These are phyloP conservation scores for Penicillium egyptiacum DNA, from an alignment of 495 filamentous ascomycete genomes.

Conservation along the genomic window DNA sequence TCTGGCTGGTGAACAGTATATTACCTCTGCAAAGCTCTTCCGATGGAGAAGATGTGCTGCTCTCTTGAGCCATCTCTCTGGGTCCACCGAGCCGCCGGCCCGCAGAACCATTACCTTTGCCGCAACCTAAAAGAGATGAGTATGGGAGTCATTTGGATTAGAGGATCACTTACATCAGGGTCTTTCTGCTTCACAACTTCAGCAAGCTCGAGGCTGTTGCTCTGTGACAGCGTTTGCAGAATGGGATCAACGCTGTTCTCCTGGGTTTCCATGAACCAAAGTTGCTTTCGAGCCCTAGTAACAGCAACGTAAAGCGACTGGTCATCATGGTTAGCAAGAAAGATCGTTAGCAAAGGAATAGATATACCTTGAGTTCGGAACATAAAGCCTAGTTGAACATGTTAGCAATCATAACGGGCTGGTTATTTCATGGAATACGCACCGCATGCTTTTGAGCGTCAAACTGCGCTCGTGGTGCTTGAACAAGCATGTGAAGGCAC, in stretches of 20 bases:
- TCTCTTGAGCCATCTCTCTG: slow-evolving; percentile 17
- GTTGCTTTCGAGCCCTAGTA: slow-evolving; percentile 27
- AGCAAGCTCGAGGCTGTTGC: slow-evolving; percentile 3
- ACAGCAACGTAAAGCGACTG: slow-evolving; percentile 34
- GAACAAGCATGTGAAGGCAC: slow-evolving; percentile 13
- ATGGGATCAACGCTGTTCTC: slow-evolving; percentile 15
- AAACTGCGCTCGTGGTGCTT: slow-evolving; percentile 8
- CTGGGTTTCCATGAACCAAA: slow-evolving; percentile 29
- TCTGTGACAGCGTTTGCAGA: slow-evolving; percentile 11
- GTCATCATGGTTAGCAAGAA: background rate
- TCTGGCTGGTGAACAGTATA: background rate
- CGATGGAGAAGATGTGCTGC: slow-evolving; percentile 18
- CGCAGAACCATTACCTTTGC: slow-evolving; percentile 16
- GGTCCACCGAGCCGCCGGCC: slow-evolving; percentile 18
- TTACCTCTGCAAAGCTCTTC: slow-evolving; percentile 20
- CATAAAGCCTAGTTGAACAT: slow-evolving; percentile 18
- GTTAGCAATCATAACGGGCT: background rate
- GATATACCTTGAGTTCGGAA: slow-evolving; percentile 25
- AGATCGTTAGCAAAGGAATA: background rate
- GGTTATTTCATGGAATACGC: background rate
- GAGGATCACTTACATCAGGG: slow-evolving; percentile 4
- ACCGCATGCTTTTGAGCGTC: slow-evolving; percentile 23
- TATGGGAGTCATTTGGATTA: background rate
- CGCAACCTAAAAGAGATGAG: slow-evolving; percentile 7
- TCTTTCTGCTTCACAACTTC: slow-evolving; percentile 20